Percentiles rank a stretch among this genome's conserved stretches.
Conservation (phyloP, 2,329 filamentous ascomycete species). For the Hypoxylon sp. region DNA sequence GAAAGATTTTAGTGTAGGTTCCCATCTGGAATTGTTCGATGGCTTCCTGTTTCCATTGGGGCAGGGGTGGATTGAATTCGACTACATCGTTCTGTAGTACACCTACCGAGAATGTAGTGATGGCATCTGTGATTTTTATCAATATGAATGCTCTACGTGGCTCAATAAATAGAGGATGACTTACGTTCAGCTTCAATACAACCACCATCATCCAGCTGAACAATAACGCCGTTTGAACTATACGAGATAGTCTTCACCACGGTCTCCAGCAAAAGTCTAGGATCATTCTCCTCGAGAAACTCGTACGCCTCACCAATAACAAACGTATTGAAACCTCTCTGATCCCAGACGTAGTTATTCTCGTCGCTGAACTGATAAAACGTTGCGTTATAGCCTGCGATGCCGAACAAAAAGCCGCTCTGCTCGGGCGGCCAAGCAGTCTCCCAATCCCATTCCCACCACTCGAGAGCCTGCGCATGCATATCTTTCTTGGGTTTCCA, state of each 20-base stretch:
- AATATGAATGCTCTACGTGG: too few relatives aligned
- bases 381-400: conserved; percentile 66
- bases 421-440: conserved; percentile 64
- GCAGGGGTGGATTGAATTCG: conserved; percentile 65
- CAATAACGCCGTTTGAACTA: conserved; percentile 58
- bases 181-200: conserved; percentile 45
- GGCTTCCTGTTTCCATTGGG: conserved; percentile 69
- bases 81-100: conserved; percentile 71
- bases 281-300: conserved; percentile 65
- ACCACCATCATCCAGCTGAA: conserved; percentile 61
- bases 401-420: conserved; percentile 63
- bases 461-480: conserved; percentile 67
- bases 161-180: conserved; percentile 5
- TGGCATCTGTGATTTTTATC: conserved; percentile 58
- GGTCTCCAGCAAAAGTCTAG: conserved; percentile 65
- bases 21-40: conserved; percentile 74
- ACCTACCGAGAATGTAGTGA: conserved; percentile 73
- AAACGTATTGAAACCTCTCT: conserved; percentile 67
- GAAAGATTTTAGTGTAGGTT: conserved; percentile 77
- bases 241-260: conserved; percentile 65
- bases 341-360: conserved; percentile 69
- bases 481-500: conserved; percentile 69
- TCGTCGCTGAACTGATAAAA: conserved; percentile 69
- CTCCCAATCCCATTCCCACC: conserved; percentile 63
- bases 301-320: conserved; percentile 64